A percentile compares a stretch with the other conserved stretches of the same genome.
Conservation (phyloP, 352 stramenopile genomes). For the Globisporangium perplexum region DNA sequence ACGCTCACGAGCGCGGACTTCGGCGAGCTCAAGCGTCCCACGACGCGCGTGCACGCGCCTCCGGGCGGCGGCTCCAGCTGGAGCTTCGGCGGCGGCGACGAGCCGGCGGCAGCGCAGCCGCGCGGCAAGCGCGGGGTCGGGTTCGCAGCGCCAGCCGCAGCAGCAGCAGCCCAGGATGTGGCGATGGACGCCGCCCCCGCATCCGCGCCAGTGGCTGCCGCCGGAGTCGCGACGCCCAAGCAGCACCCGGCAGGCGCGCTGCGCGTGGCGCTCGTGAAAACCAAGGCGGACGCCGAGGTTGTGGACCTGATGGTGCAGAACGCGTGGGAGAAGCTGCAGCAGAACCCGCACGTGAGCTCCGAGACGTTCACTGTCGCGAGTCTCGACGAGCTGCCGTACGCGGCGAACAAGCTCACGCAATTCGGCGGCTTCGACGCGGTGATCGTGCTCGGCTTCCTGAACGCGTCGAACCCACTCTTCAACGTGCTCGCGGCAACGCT, state of each 20-base stretch:
- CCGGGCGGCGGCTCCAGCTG: slow-evolving; percentile 76
- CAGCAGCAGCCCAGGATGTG: slow-evolving; percentile 22
- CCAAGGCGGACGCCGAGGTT: slow-evolving; percentile 60
- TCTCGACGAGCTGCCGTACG: slow-evolving; percentile 74
- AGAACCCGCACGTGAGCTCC: slow-evolving; percentile 22
- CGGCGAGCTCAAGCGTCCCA: slow-evolving; percentile 77
- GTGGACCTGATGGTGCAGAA: slow-evolving; percentile 71
- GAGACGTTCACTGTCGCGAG: slow-evolving; percentile 69
- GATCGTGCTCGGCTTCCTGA: slow-evolving; percentile 77
- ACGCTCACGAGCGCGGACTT: slow-evolving; percentile 82
- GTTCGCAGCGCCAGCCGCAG: slow-evolving; percentile 8
- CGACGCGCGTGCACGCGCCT: slow-evolving; percentile 74
- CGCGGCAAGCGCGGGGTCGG: slow-evolving; percentile 15
- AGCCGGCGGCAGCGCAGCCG: slow-evolving; percentile 14
- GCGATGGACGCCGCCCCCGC: slow-evolving; percentile 2
- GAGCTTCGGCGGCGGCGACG: slow-evolving; percentile 55
- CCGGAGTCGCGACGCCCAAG: slow-evolving; percentile 8
- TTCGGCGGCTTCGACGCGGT: slow-evolving; percentile 65
- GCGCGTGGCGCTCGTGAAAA: slow-evolving; percentile 73
- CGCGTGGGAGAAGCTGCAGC: slow-evolving; percentile 39
- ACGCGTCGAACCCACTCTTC: slow-evolving; percentile 59
- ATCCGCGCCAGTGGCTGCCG: slow-evolving; percentile 15
- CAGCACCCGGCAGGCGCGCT: slow-evolving; percentile 12
- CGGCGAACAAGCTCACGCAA: slow-evolving; percentile 73
- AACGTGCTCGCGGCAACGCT: slow-evolving; percentile 44